phyloP scores from a whole-genome alignment of 2,329 filamentous ascomycete species.

The Diaporthe longicolla region DNA sequence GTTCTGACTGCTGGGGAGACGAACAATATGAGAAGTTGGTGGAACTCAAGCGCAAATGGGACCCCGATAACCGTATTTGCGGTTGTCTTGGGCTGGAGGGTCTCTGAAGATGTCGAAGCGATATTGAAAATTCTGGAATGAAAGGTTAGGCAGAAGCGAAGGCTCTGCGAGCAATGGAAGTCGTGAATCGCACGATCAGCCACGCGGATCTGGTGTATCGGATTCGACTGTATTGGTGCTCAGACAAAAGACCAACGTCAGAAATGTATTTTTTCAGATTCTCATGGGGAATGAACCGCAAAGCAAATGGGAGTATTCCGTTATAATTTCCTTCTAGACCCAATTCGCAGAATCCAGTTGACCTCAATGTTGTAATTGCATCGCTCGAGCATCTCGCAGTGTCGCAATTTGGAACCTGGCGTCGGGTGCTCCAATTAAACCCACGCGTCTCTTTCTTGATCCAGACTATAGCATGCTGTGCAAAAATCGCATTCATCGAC shows the following conservation, averaged over 20 bases:
- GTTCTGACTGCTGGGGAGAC: not conserved
- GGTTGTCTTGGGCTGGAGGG: conserved; percentile 10
- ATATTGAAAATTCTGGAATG: not conserved
- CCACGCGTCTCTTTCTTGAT: not conserved
- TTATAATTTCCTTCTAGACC: too few relatives aligned
- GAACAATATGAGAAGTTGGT: not conserved
- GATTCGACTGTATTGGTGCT: too few relatives aligned
- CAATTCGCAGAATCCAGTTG: not conserved
- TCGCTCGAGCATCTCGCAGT: too few relatives aligned
- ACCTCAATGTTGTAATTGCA: not conserved
- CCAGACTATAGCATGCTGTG: not conserved
- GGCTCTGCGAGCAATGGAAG: not conserved
- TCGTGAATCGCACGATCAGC: not conserved
- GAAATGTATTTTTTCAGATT: not conserved
- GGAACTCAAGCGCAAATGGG: not conserved
- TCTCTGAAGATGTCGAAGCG: not conserved
- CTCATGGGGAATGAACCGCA: not conserved
- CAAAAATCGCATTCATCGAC: not conserved
- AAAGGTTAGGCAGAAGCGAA: not conserved
- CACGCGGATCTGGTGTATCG: too few relatives aligned
- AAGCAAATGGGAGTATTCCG: not conserved
- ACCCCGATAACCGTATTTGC: not conserved
- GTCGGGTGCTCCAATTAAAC: too few relatives aligned
- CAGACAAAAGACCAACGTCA: too few relatives aligned
- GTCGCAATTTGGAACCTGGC: too few relatives aligned